These are phyloP conservation scores for Avena eriantha DNA, from an alignment of 176 grass and related monocot genomes.

Conservation along the genomic window DNA sequence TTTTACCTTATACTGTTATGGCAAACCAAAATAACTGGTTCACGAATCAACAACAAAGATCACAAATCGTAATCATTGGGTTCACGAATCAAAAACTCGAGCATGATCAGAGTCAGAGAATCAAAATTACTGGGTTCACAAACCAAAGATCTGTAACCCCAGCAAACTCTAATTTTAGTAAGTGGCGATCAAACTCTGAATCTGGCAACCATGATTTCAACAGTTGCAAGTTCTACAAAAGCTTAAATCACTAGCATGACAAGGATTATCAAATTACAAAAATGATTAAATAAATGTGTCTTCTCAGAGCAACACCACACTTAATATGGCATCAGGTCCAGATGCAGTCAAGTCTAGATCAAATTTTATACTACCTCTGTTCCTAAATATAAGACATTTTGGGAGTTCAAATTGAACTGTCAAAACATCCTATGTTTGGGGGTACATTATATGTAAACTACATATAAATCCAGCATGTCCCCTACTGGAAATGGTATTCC, in stretches of 20 bases:
- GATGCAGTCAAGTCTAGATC: too few species aligned
- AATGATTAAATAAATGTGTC: not conserved
- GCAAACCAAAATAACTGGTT: not conserved
- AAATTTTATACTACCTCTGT: too few species aligned
- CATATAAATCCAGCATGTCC: constrained; percentile 6
- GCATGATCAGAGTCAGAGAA: not conserved
- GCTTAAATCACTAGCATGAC: not conserved
- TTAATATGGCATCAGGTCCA: too few species aligned
- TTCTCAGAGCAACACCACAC: not conserved
- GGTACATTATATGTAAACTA: not conserved
- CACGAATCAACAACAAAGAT: not conserved
- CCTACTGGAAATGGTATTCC: not conserved
- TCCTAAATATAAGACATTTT: too few species aligned
- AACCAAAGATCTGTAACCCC: not conserved
- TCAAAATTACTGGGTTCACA: not conserved
- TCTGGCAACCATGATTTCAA: not conserved
- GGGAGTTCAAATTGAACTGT: too few species aligned
- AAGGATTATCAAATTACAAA: not conserved
- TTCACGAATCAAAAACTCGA: not conserved
- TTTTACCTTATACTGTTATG: not conserved
- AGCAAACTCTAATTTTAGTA: not conserved
- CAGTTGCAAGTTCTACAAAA: not conserved
- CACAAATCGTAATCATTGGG: not conserved
- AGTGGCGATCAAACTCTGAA: not conserved
- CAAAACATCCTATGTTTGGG: too few species aligned